phyloP scores from a whole-genome alignment of 352 stramenopile species.

The Phytopythium mirpurense region DNA sequence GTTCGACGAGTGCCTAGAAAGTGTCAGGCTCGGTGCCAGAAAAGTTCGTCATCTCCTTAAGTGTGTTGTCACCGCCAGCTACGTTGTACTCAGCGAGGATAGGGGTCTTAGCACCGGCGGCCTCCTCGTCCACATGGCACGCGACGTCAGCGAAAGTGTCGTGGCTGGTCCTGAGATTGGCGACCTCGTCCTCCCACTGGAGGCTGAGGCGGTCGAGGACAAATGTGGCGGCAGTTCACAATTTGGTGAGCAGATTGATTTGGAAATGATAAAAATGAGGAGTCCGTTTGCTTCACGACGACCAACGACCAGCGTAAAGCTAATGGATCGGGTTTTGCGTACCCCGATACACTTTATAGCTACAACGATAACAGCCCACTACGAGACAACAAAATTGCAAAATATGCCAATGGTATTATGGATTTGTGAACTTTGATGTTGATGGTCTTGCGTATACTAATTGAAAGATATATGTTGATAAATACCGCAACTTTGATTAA shows the following conservation, averaged over 20 bases:
- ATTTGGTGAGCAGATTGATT: slow-evolving; percentile 1
- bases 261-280: background rate
- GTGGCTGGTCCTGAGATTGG: slow-evolving; percentile 9
- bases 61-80: slow-evolving; percentile 5
- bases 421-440: too few relatives aligned
- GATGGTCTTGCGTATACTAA: background rate
- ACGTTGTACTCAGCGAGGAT: slow-evolving; percentile 8
- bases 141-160: slow-evolving; percentile 10
- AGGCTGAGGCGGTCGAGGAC: slow-evolving; percentile 5
- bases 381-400: background rate
- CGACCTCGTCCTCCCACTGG: slow-evolving; percentile 5
- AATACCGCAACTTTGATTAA: too few relatives aligned
- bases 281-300: background rate
- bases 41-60: slow-evolving; percentile 12
- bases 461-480: background rate
- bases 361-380: background rate
- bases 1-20: background rate
- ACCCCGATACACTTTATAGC: background rate
- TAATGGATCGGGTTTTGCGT: background rate
- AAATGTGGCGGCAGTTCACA: slow-evolving; percentile 1
- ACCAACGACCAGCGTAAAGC: too few relatives aligned
- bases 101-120: background rate
- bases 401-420: background rate
- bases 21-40: slow-evolving; percentile 1
- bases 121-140: slow-evolving; percentile 9